These are phyloP conservation scores for Coprinopsis sp. DNA, from an alignment of 768 basidiomycete genomes.

Conservation along the genomic window DNA sequence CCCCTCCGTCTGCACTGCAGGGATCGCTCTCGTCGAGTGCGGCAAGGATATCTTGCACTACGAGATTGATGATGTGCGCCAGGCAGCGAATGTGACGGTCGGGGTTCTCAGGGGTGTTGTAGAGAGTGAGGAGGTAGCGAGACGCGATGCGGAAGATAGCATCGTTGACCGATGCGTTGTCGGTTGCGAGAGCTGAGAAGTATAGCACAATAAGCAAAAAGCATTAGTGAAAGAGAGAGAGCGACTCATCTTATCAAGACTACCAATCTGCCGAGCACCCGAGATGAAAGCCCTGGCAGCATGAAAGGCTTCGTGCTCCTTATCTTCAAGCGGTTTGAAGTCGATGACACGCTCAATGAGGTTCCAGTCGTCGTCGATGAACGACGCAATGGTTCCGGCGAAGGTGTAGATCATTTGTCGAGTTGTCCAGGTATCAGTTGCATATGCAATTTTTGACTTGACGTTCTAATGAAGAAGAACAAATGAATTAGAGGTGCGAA, in stretches of 20 bases:
- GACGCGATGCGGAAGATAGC: not conserved
- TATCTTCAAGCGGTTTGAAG: not conserved
- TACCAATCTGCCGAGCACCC: not conserved
- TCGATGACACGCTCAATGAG: not conserved
- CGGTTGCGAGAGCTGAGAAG: not conserved
- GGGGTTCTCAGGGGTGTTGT: not conserved
- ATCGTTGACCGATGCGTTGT: conserved; percentile 1
- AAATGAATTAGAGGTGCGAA: no score
- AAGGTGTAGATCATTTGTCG: conserved; percentile 1
- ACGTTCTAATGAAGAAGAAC: no score
- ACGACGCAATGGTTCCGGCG: not conserved
- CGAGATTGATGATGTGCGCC: not conserved
- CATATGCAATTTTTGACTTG: not conserved
- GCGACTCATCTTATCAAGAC: not conserved
- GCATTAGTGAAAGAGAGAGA: not conserved
- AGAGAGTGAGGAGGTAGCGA: not conserved
- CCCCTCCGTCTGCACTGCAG: no score
- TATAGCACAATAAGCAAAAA: not conserved
- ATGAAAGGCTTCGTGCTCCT: not conserved
- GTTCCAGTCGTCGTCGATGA: not conserved
- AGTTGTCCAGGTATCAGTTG: not conserved
- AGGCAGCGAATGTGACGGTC: not conserved
- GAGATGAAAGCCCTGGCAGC: not conserved
- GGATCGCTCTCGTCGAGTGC: not conserved
- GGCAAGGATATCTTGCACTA: not conserved